A percentile compares a stretch with the other conserved stretches of the same genome.
Conservation (phyloP, 805 yeast genomes). For the Suhomyces kilbournensis region DNA sequence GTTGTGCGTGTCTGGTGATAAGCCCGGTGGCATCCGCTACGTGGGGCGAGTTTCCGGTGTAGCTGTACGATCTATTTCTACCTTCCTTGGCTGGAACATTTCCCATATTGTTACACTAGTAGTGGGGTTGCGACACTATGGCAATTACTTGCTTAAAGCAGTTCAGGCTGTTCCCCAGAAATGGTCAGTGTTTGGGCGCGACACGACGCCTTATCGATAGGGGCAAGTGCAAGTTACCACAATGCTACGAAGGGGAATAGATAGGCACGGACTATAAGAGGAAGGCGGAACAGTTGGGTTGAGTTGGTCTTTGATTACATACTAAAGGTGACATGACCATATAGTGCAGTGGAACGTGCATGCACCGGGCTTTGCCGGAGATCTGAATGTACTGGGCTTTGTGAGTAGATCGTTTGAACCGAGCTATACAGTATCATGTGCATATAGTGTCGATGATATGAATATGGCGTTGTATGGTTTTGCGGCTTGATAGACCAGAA, state of each 20-base stretch:
- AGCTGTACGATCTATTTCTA: slow-evolving; percentile 25
- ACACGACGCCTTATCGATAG: slow-evolving; percentile 1
- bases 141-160: not conserved
- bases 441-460: too few relatives aligned
- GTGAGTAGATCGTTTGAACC: too few relatives aligned
- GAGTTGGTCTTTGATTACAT: not conserved
- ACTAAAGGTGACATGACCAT: not conserved
- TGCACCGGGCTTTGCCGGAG: not conserved
- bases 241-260: not conserved
- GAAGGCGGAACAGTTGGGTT: not conserved
- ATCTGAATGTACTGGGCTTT: not conserved
- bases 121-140: not conserved
- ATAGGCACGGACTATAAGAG: not conserved
- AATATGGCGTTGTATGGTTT: not conserved
- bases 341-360: not conserved
- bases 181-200: slow-evolving; percentile 1
- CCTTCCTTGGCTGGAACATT: slow-evolving; percentile 44
- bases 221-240: not conserved
- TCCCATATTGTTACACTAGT: slow-evolving; percentile 28
- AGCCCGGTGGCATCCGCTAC: slow-evolving; percentile 6
- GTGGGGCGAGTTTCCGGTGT: slow-evolving; percentile 7
- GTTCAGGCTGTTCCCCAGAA: not conserved
- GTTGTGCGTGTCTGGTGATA: slow-evolving; percentile 4
- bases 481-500: too few relatives aligned
- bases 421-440: too few relatives aligned